Evolutionary conservation across 257 asterid species (phyloP).

Genomic region (Jaltomata sinuosa): DNA sequence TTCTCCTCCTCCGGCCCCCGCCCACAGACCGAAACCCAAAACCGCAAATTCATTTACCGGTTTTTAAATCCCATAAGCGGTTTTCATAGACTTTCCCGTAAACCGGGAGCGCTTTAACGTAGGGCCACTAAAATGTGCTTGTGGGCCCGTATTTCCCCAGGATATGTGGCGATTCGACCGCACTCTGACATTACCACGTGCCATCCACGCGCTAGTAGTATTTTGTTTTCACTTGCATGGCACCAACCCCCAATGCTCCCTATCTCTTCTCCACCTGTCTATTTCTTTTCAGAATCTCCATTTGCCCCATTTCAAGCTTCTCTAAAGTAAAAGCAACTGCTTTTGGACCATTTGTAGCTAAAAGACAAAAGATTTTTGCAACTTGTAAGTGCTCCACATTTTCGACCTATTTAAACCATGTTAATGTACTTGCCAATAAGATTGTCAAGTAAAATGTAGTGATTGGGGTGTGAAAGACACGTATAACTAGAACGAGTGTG

Average conservation of each 20-base stretch:
- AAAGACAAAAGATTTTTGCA: no score
- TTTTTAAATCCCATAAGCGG: constrained; percentile 10
- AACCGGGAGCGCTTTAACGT: constrained; percentile 46
- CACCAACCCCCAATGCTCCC: neutral
- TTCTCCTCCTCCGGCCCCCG: constrained; percentile 13
- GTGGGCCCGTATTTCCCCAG: constrained; percentile 23
- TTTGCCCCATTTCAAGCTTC: neutral
- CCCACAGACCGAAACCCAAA: constrained; percentile 46
- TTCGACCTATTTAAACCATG: neutral
- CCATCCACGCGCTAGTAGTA: constrained; percentile 31
- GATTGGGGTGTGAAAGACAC: constrained; percentile 31
- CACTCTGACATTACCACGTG: constrained; percentile 51
- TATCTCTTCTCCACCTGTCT: constrained; percentile 8
- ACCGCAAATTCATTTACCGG: constrained; percentile 38
- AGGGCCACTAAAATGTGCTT: constrained; percentile 11
- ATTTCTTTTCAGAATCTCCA: neutral
- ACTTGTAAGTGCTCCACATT: no score
- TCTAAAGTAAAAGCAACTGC: neutral
- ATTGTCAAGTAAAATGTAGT: neutral
- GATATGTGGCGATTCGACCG: constrained; percentile 84
- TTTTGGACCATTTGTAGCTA: neutral
- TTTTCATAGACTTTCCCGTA: constrained; percentile 45
- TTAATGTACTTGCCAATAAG: neutral
- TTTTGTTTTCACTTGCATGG: constrained; percentile 23
- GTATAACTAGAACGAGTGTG: constrained; percentile 5